A percentile compares a stretch with the other conserved stretches of the same genome.
phyloP scores from a whole-genome alignment of 2,329 filamentous ascomycete species.

The Talaromyces marneffei region DNA sequence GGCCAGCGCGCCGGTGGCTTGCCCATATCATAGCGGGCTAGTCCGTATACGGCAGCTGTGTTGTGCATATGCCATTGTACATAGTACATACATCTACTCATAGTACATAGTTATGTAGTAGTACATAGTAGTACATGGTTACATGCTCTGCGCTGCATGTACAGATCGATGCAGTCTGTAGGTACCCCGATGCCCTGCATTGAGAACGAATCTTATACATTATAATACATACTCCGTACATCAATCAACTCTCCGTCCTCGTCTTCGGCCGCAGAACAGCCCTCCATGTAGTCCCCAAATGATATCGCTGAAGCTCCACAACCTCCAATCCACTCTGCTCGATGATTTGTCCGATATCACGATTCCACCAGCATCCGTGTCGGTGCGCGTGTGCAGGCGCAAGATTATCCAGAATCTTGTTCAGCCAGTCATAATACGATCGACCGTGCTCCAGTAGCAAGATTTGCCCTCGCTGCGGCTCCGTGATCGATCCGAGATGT shows the following conservation, averaged over 20 bases:
- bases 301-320: slow-evolving; percentile 42
- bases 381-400: slow-evolving; percentile 44
- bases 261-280: slow-evolving; percentile 34
- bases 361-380: slow-evolving; percentile 51
- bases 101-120: no score
- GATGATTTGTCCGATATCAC: slow-evolving; percentile 46
- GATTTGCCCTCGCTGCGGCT: slow-evolving; percentile 38
- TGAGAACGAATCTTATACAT: background rate
- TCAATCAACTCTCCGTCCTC: background rate
- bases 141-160: no score
- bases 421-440: slow-evolving; percentile 43
- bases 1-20: background rate
- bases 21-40: background rate
- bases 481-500: slow-evolving; percentile 36
- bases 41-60: background rate
- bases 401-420: slow-evolving; percentile 42
- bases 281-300: slow-evolving; percentile 46
- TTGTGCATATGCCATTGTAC: background rate
- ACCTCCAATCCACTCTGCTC: slow-evolving; percentile 43
- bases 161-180: background rate
- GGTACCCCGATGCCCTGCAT: background rate
- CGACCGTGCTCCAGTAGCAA: slow-evolving; percentile 47
- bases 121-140: no score
- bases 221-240: background rate
- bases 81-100: background rate